Evolutionary conservation across 148 eudicot genomes (phyloP).

Genomic region (Camellia japonica): DNA sequence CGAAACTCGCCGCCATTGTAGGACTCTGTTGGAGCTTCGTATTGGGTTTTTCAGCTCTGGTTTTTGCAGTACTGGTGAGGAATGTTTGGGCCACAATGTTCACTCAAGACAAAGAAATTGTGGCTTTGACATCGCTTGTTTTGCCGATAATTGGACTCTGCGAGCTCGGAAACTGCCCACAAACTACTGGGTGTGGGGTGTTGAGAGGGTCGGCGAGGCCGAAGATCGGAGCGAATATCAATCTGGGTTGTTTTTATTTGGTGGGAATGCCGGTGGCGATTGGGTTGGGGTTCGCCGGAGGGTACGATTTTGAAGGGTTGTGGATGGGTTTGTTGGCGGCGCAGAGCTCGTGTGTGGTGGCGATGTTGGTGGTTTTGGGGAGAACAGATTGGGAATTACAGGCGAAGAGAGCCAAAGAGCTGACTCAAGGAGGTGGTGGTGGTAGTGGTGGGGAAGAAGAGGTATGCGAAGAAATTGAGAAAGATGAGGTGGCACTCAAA

Average conservation of each 20-base stretch:
- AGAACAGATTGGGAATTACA: slow-evolving; percentile 64
- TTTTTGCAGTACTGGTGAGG: slow-evolving; percentile 42
- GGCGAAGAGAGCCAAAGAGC: slow-evolving; percentile 44
- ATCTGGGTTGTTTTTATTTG: slow-evolving; percentile 66
- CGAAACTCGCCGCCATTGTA: slow-evolving; percentile 51
- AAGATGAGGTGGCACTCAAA: slow-evolving; percentile 7
- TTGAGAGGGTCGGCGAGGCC: slow-evolving; percentile 80
- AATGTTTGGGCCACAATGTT: slow-evolving; percentile 64
- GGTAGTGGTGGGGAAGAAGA: neutral
- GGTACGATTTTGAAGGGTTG: slow-evolving; percentile 33
- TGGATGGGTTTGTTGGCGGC: slow-evolving; percentile 49
- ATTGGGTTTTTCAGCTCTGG: slow-evolving; percentile 48
- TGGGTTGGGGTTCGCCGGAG: slow-evolving; percentile 24
- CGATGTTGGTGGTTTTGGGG: slow-evolving; percentile 44
- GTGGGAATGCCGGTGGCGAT: slow-evolving; percentile 86
- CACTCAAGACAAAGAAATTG: slow-evolving; percentile 47
- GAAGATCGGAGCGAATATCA: slow-evolving; percentile 65
- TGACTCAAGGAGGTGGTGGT: slow-evolving; percentile 27
- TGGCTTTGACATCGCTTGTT: slow-evolving; percentile 47
- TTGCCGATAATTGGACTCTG: slow-evolving; percentile 77
- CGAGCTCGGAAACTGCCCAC: slow-evolving; percentile 86
- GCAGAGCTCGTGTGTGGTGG: slow-evolving; percentile 36
- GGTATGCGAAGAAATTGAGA: slow-evolving; percentile 5
- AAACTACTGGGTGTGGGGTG: slow-evolving; percentile 77
- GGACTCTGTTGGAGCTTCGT: slow-evolving; percentile 56